These are phyloP conservation scores for Claviceps purpurea DNA, from an alignment of 2,329 filamentous ascomycete species.

Conservation along the genomic window DNA sequence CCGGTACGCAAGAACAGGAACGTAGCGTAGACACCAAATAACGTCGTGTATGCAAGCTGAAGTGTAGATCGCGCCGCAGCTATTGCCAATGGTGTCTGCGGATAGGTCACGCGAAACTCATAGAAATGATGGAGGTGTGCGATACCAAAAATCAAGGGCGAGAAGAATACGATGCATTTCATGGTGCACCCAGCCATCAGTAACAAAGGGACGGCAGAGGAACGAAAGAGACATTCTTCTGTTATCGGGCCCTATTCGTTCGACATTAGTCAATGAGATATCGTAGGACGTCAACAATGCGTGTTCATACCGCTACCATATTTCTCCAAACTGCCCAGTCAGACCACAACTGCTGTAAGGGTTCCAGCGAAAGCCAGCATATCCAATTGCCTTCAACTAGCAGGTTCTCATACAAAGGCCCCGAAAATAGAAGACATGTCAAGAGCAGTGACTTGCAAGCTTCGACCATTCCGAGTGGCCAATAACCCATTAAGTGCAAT, in stretches of 20 bases:
- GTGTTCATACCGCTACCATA: constrained; percentile 58
- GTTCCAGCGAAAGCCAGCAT: constrained; percentile 43
- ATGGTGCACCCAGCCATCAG: constrained; percentile 51
- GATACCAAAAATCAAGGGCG: constrained; percentile 81
- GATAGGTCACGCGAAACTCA: constrained; percentile 76
- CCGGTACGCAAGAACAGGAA: constrained; percentile 82
- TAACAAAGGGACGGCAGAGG: constrained; percentile 71
- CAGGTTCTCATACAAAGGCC: constrained; percentile 69
- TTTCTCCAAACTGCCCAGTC: constrained; percentile 82
- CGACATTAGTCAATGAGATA: constrained; percentile 1
- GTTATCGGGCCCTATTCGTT: constrained; percentile 62
- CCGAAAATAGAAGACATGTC: constrained; percentile 67
- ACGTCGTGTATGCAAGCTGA: constrained; percentile 78
- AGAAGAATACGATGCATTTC: constrained; percentile 57
- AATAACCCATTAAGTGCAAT: constrained; percentile 64
- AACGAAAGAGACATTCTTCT: constrained; percentile 89
- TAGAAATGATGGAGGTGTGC: constrained; percentile 94
- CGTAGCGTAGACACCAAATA: constrained; percentile 88
- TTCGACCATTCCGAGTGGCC: constrained; percentile 58
- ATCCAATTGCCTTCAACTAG: constrained; percentile 60
- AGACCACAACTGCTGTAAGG: constrained; percentile 45
- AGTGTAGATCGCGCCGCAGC: constrained; percentile 61
- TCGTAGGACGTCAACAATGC: not conserved
- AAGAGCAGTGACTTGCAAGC: constrained; percentile 51
- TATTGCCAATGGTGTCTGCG: constrained; percentile 47